Base-by-base conservation (phyloP, 805 yeast genomes). In the Blastobotrys robertii region DNA sequence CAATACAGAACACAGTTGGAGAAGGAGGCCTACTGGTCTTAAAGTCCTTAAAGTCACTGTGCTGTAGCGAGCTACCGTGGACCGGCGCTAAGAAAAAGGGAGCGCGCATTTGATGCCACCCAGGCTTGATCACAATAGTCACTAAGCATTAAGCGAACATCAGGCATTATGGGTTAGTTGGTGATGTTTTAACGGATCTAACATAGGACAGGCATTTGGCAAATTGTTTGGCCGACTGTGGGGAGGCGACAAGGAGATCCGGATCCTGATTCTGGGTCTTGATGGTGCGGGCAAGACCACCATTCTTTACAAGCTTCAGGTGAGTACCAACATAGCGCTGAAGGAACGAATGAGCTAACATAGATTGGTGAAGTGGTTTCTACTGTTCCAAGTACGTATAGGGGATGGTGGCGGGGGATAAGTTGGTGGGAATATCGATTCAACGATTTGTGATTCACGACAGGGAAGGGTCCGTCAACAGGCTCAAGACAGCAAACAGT, bases 221-320 rank as follows among this genome's bases (percentile, higher is more conserved):
- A 78, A 81, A 46, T 77, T 92, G 56, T 87, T 92, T 59, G 79
- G 86, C 43, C 76, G 77, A 54, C 70, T 90, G 41, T 90, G 97
- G 96, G 92, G 94, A 14, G 75, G 81, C 39, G 81, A 81, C 56
- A 85, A 85, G 62, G 97, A 88, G 65, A 81, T 88, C 56, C 74
- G 97, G 56, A 87, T 88, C 42, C 74, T 88, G 44, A 90, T 88
- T 48, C 69, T 88, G 38, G 97, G 97, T 5, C 69, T 88, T 43
- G 97, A 88, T 65, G 97, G 97, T 67, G 97, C 97, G 1, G 97
- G 97, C 37, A 88, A 90, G 61, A 90, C 98, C 30, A 92, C 98
- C 8, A 90, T 90, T 48, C 71, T 90, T 44, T 90, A 90, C 67
- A 74, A 92, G 51, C 69, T 90, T 46, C 97, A 90, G 55, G 68